Base-by-base conservation (phyloP, 2,329 filamentous ascomycete species). In the Fonsecaea pugnacius region DNA sequence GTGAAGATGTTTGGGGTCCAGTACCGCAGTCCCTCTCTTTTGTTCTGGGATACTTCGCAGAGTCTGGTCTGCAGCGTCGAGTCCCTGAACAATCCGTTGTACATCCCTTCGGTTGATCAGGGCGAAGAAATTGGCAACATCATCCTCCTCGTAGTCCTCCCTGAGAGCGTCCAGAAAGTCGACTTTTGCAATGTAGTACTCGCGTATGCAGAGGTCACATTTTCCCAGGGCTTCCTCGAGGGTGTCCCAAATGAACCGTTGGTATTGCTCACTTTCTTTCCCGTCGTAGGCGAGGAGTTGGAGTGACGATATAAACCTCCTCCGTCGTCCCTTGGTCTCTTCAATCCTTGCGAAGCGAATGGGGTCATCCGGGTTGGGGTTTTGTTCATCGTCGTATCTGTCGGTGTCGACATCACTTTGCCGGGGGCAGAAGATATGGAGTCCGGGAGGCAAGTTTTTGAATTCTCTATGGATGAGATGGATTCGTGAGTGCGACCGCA, bases 181-280 rank as follows among this genome's bases (percentile, higher is more conserved):
- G 65, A 85, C 84, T 56, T 90, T 88, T 33, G 83, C 84, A 73
- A 86, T 87, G 75, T 93, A 90, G 84, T 91, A 93, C 70, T 88
- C 88, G 66, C 87, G 83, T 58, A 91, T 88, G 73, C 90, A 93
- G 58, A 85, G 82, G 59, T 91, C 85, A 75, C 90, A 93, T 63
- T 78, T 81, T 63, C 81, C 84, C 27, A 93, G 80, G 43, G 84
- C 83, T 10, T 78, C 74, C 67, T 89, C 85, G 21, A 90, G 79
- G 21, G 84, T 82, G 4, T 76, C 72, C 58, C 80, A 83, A 71
- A 91, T 89, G 67, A 85, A 84, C 14, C 82, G 78, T 48, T 88
- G 80, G 77, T 89, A 84, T 64, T 83, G 80, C 32, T 85, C 84
- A 2, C 85, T 84, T 57, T 85, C 82, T 54, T 87, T 84, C 55